phyloP scores from a whole-genome alignment of 805 yeast genomes.

The Saturnispora sekii region DNA sequence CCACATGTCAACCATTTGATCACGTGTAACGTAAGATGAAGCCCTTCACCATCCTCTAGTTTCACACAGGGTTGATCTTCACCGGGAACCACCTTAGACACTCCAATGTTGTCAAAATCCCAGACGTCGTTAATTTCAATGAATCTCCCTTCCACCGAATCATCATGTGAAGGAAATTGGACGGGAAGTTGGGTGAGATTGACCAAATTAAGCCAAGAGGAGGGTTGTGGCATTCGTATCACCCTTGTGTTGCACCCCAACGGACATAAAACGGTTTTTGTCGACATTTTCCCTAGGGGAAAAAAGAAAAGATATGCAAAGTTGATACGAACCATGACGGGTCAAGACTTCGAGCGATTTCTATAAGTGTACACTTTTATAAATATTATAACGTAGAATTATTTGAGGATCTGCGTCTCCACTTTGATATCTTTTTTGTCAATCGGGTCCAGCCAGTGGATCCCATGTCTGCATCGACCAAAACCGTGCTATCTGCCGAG shows the following conservation, averaged over 20 bases:
- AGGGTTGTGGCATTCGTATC: background rate
- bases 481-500: too few relatives aligned
- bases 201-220: slow-evolving; percentile 1
- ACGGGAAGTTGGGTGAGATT: background rate
- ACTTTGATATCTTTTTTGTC: too few relatives aligned
- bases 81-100: slow-evolving; percentile 34
- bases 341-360: too few relatives aligned
- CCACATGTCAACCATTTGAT: slow-evolving; percentile 56
- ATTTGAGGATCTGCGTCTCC: too few relatives aligned
- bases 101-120: slow-evolving; percentile 77
- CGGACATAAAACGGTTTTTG: slow-evolving; percentile 11
- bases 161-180: background rate
- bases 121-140: slow-evolving; percentile 46
- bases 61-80: slow-evolving; percentile 7
- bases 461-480: too few relatives aligned
- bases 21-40: slow-evolving; percentile 24
- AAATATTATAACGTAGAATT: too few relatives aligned
- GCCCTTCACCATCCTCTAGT: slow-evolving; percentile 14
- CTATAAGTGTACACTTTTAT: too few relatives aligned
- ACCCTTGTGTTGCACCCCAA: slow-evolving; percentile 12
- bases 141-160: background rate
- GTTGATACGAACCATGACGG: too few relatives aligned
- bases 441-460: too few relatives aligned
- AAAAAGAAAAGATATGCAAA: too few relatives aligned
- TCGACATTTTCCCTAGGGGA: background rate